Evolutionary conservation across 768 basidiomycete species (phyloP).

Genomic region (Rhodotorula graminis): DNA sequence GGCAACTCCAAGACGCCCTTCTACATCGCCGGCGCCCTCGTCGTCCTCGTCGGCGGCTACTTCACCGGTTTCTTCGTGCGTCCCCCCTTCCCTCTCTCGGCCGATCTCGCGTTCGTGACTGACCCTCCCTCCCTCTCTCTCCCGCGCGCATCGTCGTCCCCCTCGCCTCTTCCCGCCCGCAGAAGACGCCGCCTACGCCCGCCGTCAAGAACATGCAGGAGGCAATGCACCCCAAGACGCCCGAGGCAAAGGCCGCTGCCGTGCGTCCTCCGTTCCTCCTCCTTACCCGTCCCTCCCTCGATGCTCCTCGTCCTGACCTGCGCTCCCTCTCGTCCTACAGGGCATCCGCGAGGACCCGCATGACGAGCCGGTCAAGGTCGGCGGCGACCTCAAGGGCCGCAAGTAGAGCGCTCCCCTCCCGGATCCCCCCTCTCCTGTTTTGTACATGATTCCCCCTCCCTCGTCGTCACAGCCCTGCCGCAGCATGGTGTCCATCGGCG

Average conservation of each 20-base stretch:
- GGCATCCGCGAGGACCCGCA: neutral
- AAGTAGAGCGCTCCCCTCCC: neutral
- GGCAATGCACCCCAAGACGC: slow-evolving; percentile 23
- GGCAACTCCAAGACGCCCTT: slow-evolving; percentile 16
- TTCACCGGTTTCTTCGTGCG: slow-evolving; percentile 14
- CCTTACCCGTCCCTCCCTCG: neutral
- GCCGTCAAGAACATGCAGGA: slow-evolving; percentile 19
- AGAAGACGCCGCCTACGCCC: slow-evolving; percentile 17
- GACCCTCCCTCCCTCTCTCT: too few relatives aligned
- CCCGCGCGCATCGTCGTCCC: neutral
- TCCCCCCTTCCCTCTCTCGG: neutral
- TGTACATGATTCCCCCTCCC: neutral
- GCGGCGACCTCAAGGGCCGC: slow-evolving; percentile 12
- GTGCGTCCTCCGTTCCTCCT: neutral
- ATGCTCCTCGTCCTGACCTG: neutral
- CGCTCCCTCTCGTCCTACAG: neutral
- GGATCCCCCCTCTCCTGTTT: neutral
- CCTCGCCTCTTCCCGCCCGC: neutral
- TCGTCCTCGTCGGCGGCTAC: slow-evolving; percentile 28
- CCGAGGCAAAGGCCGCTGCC: slow-evolving; percentile 9
- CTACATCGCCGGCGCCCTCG: slow-evolving; percentile 23
- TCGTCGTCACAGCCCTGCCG: too few relatives aligned
- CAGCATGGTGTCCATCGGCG: too few relatives aligned
- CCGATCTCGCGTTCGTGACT: too few relatives aligned
- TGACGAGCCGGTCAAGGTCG: slow-evolving; percentile 6